phyloP scores from a whole-genome alignment of 139 green algal species.

The Micractinium sp. region DNA sequence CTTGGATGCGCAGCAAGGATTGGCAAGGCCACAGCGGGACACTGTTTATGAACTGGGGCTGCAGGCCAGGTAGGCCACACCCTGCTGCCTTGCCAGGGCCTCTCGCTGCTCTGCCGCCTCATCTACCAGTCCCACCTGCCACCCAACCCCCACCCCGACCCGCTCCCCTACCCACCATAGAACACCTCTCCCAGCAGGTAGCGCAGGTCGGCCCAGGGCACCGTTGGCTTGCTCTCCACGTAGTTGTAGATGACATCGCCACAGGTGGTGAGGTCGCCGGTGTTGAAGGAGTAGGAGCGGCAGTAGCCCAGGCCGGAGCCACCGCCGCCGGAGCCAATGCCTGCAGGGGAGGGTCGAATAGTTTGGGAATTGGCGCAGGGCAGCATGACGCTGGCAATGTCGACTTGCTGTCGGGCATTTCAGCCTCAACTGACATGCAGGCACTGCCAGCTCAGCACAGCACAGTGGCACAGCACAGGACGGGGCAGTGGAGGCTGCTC shows the following conservation, averaged over 20 bases:
- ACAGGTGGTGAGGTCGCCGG: conserved; percentile 89
- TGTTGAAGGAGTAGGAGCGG: conserved; percentile 93
- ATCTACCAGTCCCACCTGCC: background rate
- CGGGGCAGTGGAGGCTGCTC: background rate
- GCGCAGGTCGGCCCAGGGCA: conserved; percentile 87
- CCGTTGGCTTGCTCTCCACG: conserved; percentile 83
- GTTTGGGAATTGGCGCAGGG: background rate
- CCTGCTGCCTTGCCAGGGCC: too few species aligned
- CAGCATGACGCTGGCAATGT: background rate
- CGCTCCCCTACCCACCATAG: conserved; percentile 43
- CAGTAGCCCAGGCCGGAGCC: conserved; percentile 90
- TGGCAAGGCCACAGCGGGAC: too few species aligned
- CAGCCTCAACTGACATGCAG: too few species aligned
- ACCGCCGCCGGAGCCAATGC: background rate
- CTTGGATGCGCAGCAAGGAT: background rate
- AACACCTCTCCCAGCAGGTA: conserved; percentile 97
- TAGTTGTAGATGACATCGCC: conserved; percentile 86
- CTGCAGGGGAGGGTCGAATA: conserved; percentile 29
- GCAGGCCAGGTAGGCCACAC: background rate
- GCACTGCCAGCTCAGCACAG: conserved; percentile 85
- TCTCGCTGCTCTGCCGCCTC: too few species aligned
- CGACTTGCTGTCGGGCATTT: too few species aligned
- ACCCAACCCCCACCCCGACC: background rate
- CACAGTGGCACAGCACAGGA: background rate
- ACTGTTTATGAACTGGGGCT: background rate